Evolutionary conservation across 441 rosid species (phyloP).

Genomic region (Gossypium trilobum): DNA sequence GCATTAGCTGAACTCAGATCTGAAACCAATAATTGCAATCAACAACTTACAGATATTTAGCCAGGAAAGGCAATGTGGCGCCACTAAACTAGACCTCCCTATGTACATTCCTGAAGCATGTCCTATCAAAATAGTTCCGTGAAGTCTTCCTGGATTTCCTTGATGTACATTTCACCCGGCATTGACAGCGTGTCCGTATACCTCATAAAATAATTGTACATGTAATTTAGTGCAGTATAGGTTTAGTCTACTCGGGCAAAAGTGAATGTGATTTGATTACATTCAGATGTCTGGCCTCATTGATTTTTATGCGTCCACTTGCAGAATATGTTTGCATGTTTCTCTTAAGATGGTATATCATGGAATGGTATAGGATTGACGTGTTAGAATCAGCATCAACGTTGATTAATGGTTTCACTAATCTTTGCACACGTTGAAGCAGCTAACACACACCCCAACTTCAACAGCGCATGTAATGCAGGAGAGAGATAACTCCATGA

Average conservation of each 20-base stretch:
- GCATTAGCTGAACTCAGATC: background rate
- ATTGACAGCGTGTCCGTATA: slow-evolving; percentile 13
- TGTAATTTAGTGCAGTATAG: background rate
- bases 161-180: background rate
- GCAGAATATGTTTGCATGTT: slow-evolving; percentile 8
- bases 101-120: slow-evolving; percentile 7
- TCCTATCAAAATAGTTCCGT: slow-evolving; percentile 2
- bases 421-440: slow-evolving; percentile 2
- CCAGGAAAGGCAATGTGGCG: slow-evolving; percentile 8
- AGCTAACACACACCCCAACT: slow-evolving; percentile 10
- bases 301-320: slow-evolving; percentile 8
- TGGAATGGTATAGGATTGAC: background rate
- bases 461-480: slow-evolving; percentile 17
- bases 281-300: background rate
- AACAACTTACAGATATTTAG: background rate
- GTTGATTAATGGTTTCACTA: slow-evolving; percentile 11
- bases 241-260: background rate
- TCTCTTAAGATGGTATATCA: background rate
- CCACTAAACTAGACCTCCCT: background rate
- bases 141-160: background rate
- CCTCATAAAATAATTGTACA: slow-evolving; percentile 16
- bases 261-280: slow-evolving; percentile 6
- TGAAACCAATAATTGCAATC: background rate
- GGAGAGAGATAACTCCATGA: slow-evolving; percentile 12
- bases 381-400: slow-evolving; percentile 3